These are phyloP conservation scores for Penicillium brevicompactum DNA, from an alignment of 2,329 filamentous ascomycete species.

Conservation along the genomic window DNA sequence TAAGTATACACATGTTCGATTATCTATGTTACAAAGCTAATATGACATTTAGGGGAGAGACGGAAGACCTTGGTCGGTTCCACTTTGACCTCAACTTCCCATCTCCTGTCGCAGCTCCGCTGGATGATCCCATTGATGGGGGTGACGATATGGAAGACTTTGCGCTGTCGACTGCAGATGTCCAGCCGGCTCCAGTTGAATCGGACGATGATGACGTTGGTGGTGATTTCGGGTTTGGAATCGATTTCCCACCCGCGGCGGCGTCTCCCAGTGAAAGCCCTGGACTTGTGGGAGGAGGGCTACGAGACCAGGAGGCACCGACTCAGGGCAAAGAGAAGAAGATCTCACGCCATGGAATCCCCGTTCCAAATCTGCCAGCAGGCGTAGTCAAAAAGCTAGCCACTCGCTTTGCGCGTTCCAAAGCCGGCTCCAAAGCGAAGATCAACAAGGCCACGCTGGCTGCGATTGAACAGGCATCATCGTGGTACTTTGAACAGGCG, in stretches of 20 bases:
- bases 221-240: conserved; percentile 36
- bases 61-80: conserved; percentile 45
- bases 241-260: conserved; percentile 28
- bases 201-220: conserved; percentile 29
- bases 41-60: conserved; percentile 42
- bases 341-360: conserved; percentile 70
- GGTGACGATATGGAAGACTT: conserved; percentile 40
- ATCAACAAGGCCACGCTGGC: conserved; percentile 73
- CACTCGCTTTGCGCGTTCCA: conserved; percentile 69
- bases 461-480: conserved; percentile 76
- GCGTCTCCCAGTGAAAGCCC: conserved; percentile 34
- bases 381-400: conserved; percentile 68
- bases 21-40: conserved; percentile 24
- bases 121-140: conserved; percentile 34
- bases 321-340: conserved; percentile 53
- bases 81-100: conserved; percentile 46
- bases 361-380: conserved; percentile 73
- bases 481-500: conserved; percentile 90
- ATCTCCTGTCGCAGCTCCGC: conserved; percentile 34
- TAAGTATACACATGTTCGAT: conserved; percentile 23
- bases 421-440: conserved; percentile 66
- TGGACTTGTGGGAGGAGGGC: conserved; percentile 38
- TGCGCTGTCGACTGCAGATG: conserved; percentile 32
- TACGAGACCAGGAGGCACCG: conserved; percentile 33
- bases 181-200: conserved; percentile 27